Conservation (phyloP, 208 protist genomes). For the Acanthamoeba royreba region DNA sequence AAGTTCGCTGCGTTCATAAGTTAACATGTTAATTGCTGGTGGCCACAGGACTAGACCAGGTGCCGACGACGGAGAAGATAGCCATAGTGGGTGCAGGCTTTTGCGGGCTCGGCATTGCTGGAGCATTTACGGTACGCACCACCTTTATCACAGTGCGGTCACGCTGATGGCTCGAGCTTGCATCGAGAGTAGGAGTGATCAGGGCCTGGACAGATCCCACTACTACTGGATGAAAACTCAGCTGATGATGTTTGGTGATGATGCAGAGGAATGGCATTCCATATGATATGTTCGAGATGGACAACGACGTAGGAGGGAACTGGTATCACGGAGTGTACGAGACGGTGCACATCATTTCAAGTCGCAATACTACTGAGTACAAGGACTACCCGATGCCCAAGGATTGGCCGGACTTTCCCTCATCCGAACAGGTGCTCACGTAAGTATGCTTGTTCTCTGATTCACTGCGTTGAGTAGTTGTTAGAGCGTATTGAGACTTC, state of each 20-base stretch:
- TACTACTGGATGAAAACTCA: too few species aligned
- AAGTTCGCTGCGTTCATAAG: too few species aligned
- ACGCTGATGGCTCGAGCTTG: too few species aligned
- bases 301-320: constrained; percentile 31
- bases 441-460: not conserved
- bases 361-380: constrained; percentile 33
- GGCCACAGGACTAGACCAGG: too few species aligned
- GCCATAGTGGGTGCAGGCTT: not conserved
- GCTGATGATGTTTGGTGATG: not conserved
- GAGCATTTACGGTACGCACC: not conserved
- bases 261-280: not conserved
- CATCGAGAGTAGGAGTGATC: too few species aligned
- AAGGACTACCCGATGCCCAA: constrained; percentile 49
- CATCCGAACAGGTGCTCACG: not conserved
- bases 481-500: not conserved
- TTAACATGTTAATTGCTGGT: too few species aligned
- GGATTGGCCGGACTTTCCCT: constrained; percentile 44
- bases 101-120: not conserved
- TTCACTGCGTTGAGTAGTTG: not conserved
- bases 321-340: constrained; percentile 51
- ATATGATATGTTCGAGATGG: not conserved
- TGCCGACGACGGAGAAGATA: not conserved
- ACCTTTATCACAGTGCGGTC: not conserved
- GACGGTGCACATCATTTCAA: constrained; percentile 49
- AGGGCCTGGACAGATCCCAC: too few species aligned